Base-by-base conservation (phyloP, 768 basidiomycete species). In the Pleurotus cornucopiae region DNA sequence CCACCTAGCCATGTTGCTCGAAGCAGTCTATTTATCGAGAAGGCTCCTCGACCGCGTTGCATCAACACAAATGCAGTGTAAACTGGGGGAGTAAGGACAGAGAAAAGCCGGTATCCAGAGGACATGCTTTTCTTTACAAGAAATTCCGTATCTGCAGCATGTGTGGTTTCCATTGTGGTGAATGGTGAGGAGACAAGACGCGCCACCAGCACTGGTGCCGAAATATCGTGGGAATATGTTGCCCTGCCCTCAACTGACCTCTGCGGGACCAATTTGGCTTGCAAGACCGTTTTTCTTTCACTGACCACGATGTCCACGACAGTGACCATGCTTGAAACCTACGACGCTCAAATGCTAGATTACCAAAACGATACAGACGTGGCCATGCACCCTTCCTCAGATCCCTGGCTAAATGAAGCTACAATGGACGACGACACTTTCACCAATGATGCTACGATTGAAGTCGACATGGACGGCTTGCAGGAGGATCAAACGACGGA, bases 1-100 rank as follows among this genome's bases (percentile, higher is more conserved):
- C 89, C 86, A 14, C 86, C 85, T 4, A 85, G 63, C 89, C 88
- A 91, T 13, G 87, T 87, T 30, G 88, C 83, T 11, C 88, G 82
- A 37, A 91, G 74, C 13, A 85, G 62, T 23, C 79, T 79, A 62
- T 88, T 91, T 40, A 85, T 62, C 5, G 77, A 79, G 55, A 90
- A 70, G 25, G 81, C 74, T 16, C 72, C 68, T 30, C 80, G 73
- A 6, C 87, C 83, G 57, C 77, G 82, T 60, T 81, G 77, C 34
- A 75, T 72, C 34, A 88, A 60, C 9, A 81, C 66, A 58, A 82
- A 78, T 0, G 74, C 76, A 4, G 76, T 67, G 59, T 91, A 91
- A 5, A 75, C 67, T 6, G 87, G 83, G 11, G 88, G 87, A 1
- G 77, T 73, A 41, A 89, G 59, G 23, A 89, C 61, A 5, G 89